Evolutionary conservation across 805 yeast species (phyloP).

Genomic region (Cyberlindnera americana): DNA sequence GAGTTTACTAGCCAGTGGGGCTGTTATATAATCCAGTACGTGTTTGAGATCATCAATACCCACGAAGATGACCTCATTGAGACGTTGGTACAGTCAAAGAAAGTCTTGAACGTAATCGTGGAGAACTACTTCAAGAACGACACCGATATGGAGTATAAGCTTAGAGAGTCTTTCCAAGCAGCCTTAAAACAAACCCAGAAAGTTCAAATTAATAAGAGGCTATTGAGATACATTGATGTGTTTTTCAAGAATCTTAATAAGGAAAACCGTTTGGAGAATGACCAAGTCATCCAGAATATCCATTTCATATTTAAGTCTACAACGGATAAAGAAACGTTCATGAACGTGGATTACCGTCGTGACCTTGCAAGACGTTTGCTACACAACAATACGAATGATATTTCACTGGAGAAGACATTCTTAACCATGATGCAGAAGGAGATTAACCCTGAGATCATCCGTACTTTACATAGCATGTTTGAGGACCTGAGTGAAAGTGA

Average conservation of each 20-base stretch:
- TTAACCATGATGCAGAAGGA: constrained; percentile 13
- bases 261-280: constrained; percentile 3
- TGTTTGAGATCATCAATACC: constrained; percentile 5
- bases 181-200: constrained; percentile 10
- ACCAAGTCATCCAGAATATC: constrained; percentile 12
- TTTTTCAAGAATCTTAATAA: constrained; percentile 13
- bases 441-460: constrained; percentile 15
- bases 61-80: constrained; percentile 13
- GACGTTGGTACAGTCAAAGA: constrained; percentile 18
- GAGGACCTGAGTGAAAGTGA: constrained; percentile 16
- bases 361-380: constrained; percentile 24
- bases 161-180: constrained; percentile 21
- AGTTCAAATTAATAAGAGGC: constrained; percentile 12
- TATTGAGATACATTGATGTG: constrained; percentile 19
- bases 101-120: constrained; percentile 11
- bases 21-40: constrained; percentile 13
- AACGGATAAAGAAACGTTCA: constrained; percentile 21
- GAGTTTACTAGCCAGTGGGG: constrained; percentile 13
- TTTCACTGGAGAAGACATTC: constrained; percentile 12
- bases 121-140: constrained; percentile 11
- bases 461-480: constrained; percentile 19
- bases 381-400: constrained; percentile 8
- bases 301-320: constrained; percentile 21
- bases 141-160: constrained; percentile 17
- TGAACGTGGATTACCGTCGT: constrained; percentile 17